These are phyloP conservation scores for Alternaria alternata DNA, from an alignment of 2,329 filamentous ascomycete species.

Conservation along the genomic window DNA sequence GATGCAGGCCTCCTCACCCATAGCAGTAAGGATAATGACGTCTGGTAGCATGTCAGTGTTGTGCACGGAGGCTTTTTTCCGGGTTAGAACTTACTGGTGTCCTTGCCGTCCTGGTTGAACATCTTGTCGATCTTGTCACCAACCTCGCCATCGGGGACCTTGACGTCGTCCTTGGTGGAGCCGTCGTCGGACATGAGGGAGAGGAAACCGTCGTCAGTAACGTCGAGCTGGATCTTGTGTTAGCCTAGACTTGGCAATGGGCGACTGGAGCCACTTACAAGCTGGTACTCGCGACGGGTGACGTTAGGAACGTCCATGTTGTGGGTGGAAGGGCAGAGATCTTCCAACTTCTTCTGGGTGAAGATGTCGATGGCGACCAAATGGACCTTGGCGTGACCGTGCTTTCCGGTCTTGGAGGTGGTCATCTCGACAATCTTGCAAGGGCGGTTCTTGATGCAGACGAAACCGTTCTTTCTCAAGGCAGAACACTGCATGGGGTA, in stretches of 20 bases:
- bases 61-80: background rate
- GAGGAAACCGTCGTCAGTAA: constrained; percentile 93
- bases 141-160: constrained; percentile 87
- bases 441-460: constrained; percentile 97
- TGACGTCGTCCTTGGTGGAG: constrained; percentile 92
- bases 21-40: constrained; percentile 90
- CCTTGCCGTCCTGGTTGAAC: constrained; percentile 85
- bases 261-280: constrained; percentile 71
- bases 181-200: constrained; percentile 90
- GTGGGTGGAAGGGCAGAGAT: constrained; percentile 96
- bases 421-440: constrained; percentile 99
- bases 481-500: constrained; percentile 99
- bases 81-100: constrained; percentile 79
- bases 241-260: constrained; percentile 23
- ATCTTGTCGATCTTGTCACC: constrained; percentile 85
- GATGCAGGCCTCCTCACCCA: constrained; percentile 93
- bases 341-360: constrained; percentile 99
- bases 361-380: constrained; percentile 98
- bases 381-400: constrained; percentile 99
- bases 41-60: constrained; percentile 61
- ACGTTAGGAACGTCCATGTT: constrained; percentile 99
- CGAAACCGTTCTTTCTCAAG: constrained; percentile 98
- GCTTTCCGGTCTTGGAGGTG: constrained; percentile 99
- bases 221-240: constrained; percentile 72
- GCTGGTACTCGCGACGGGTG: constrained; percentile 86